Percentiles rank a stretch among this genome's conserved stretches.
phyloP scores from a whole-genome alignment of 2,329 filamentous ascomycete genomes.

The Colletotrichum limetticola region DNA sequence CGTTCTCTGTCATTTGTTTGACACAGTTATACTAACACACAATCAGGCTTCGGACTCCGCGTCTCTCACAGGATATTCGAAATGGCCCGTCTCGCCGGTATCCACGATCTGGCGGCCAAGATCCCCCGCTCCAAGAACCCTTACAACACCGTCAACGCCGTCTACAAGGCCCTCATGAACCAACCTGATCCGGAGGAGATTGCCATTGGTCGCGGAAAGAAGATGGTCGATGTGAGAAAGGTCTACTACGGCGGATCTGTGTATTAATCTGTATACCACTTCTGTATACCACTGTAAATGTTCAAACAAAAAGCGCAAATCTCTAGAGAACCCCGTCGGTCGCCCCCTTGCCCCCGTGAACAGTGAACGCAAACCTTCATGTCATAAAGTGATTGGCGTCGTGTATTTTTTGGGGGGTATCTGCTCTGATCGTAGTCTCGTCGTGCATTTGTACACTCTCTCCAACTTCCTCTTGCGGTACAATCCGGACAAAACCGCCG shows the following conservation, averaged over 20 bases:
- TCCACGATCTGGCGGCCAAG: constrained; percentile 85
- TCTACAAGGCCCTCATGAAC: constrained; percentile 82
- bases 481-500: neutral
- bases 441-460: neutral
- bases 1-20: neutral
- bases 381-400: neutral
- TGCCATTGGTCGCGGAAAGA: constrained; percentile 89
- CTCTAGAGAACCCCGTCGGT: constrained; percentile 9
- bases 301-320: constrained; percentile 30
- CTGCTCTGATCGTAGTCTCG: constrained; percentile 9
- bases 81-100: constrained; percentile 87
- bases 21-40: neutral
- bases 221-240: constrained; percentile 94
- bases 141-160: constrained; percentile 97
- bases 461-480: neutral
- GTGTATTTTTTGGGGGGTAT: neutral
- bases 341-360: neutral
- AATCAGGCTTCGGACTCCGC: constrained; percentile 88
- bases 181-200: constrained; percentile 92
- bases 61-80: constrained; percentile 94
- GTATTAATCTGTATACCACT: constrained; percentile 53
- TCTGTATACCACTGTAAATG: constrained; percentile 32
- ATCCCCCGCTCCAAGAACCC: constrained; percentile 91
- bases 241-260: constrained; percentile 92
- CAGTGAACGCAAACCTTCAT: neutral